phyloP scores from a whole-genome alignment of 2,329 filamentous ascomycete species.

The Shiraia sp. region DNA sequence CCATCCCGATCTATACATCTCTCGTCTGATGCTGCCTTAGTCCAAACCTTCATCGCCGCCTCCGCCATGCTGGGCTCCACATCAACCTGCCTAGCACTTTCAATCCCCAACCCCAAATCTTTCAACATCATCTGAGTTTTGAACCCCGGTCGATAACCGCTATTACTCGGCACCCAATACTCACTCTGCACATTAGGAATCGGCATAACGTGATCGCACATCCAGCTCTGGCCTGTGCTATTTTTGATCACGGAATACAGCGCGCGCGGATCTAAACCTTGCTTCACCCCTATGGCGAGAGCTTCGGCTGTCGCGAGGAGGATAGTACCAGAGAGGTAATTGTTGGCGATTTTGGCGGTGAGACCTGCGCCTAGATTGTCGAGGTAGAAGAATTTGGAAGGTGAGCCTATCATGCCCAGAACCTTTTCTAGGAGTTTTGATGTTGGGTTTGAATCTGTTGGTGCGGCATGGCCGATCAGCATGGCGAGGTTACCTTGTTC shows the following conservation, averaged over 20 bases:
- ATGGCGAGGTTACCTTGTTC: conserved; percentile 29
- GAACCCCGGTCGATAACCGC: conserved; percentile 37
- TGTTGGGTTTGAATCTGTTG: conserved; percentile 6
- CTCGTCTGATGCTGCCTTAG: conserved; percentile 26
- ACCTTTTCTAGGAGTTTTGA: conserved; percentile 16
- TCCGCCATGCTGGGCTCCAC: conserved; percentile 32
- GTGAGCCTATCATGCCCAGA: conserved; percentile 27
- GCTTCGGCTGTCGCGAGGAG: conserved; percentile 39
- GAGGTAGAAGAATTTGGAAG: conserved; percentile 36
- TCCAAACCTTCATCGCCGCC: conserved; percentile 31
- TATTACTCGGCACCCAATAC: conserved; percentile 39
- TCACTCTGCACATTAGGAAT: conserved; percentile 34
- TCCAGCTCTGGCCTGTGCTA: conserved; percentile 39
- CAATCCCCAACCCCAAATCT: conserved; percentile 35
- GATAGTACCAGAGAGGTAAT: conserved; percentile 37
- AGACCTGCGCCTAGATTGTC: conserved; percentile 32
- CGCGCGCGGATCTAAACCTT: conserved; percentile 32
- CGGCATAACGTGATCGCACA: conserved; percentile 41
- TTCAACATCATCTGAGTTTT: conserved; percentile 44
- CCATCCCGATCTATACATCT: conserved; percentile 34
- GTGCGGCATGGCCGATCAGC: conserved; percentile 30
- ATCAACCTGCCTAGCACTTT: conserved; percentile 30
- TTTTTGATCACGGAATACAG: conserved; percentile 35
- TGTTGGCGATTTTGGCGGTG: conserved; percentile 40
- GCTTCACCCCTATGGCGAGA: conserved; percentile 34